A percentile compares a stretch with the other conserved stretches of the same genome.
Conservation (phyloP, 208 protist species). For the Novymonas esmeraldas region DNA sequence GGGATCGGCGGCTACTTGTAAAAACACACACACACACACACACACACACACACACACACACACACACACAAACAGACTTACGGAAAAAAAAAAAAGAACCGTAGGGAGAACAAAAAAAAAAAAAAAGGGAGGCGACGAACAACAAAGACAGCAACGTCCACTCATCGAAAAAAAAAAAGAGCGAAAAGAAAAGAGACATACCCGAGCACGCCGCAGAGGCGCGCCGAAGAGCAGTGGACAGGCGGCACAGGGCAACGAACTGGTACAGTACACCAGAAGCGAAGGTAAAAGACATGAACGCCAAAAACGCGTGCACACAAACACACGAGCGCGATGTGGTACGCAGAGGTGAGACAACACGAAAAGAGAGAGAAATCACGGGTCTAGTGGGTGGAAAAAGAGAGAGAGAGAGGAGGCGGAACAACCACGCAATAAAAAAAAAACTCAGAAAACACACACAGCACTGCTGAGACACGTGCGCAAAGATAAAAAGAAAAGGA, state of each 20-base stretch:
- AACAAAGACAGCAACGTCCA: background rate
- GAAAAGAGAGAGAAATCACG: too few species aligned
- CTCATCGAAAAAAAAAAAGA: background rate
- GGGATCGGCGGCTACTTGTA: too few species aligned
- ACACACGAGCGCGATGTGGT: too few species aligned
- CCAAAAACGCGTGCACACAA: too few species aligned
- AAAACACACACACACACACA: background rate
- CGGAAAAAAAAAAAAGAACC: background rate
- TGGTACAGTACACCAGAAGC: too few species aligned
- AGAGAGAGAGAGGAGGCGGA: too few species aligned
- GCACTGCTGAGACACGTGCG: too few species aligned
- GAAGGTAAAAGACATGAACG: too few species aligned
- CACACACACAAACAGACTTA: background rate
- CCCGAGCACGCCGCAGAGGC: background rate
- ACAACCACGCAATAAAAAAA: background rate
- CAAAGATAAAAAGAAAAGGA: background rate
- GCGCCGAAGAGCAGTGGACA: too few species aligned
- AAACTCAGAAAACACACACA: background rate
- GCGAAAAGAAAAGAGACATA: background rate
- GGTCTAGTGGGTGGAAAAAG: too few species aligned
- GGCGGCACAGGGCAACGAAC: too few species aligned
- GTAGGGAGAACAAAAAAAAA: background rate
- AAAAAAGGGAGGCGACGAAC: background rate
- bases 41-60: background rate
- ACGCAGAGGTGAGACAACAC: too few species aligned